Evolutionary conservation across 257 asterid species (phyloP).

Genomic region (Forsythia suspensa): DNA sequence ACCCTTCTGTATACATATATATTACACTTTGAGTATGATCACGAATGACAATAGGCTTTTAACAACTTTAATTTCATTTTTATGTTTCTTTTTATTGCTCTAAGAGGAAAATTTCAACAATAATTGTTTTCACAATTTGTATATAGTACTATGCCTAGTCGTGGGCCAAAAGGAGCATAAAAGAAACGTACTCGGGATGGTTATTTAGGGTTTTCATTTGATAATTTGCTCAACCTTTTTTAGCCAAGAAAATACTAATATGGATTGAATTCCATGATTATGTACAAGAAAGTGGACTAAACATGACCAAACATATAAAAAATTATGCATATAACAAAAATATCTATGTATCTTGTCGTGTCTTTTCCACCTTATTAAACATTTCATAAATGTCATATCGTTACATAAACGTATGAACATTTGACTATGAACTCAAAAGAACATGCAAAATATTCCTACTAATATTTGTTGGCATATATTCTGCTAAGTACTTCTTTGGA

Average conservation of each 20-base stretch:
- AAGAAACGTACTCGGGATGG: background rate
- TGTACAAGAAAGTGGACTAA: background rate
- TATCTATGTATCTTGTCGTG: no score
- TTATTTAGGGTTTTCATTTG: background rate
- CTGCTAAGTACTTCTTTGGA: no score
- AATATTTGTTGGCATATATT: background rate
- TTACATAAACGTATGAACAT: background rate
- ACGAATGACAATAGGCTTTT: no score
- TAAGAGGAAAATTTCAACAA: background rate
- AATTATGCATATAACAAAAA: no score
- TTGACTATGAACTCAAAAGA: background rate
- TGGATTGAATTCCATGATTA: background rate
- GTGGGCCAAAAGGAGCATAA: background rate
- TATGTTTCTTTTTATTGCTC: background rate
- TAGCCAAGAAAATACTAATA: background rate
- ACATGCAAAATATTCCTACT: no score
- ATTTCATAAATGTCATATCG: background rate
- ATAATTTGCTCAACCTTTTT: background rate
- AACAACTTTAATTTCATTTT: background rate
- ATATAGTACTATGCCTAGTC: background rate
- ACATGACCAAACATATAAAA: background rate
- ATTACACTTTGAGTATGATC: no score
- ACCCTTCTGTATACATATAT: no score
- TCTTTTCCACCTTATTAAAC: background rate
- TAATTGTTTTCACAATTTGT: background rate